A percentile compares a stretch with the other conserved stretches of the same genome.
These are phyloP conservation scores for Hansenula sp. DNA, from an alignment of 1,139 yeast species.

Conservation along the genomic window DNA sequence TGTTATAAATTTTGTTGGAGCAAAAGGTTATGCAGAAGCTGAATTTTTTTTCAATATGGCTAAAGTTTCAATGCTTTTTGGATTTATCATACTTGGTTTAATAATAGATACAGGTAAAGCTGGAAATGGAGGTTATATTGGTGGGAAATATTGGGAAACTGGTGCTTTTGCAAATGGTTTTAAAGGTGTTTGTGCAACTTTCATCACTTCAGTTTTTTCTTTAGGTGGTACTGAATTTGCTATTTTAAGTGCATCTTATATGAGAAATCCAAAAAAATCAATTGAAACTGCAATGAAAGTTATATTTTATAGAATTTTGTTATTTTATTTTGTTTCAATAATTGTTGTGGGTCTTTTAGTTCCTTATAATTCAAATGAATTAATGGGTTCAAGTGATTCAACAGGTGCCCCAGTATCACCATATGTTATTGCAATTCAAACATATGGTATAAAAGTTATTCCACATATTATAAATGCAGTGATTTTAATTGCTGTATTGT, in stretches of 20 bases:
- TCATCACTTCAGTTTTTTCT: constrained; percentile 30
- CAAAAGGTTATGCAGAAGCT: constrained; percentile 64
- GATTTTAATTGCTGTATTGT: constrained; percentile 61
- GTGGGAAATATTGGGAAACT: constrained; percentile 37
- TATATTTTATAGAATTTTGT: constrained; percentile 55
- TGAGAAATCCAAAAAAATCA: constrained; percentile 63
- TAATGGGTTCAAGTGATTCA: constrained; percentile 33
- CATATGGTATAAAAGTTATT: constrained; percentile 56
- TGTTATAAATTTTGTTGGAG: constrained; percentile 53
- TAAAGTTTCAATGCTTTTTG: constrained; percentile 52
- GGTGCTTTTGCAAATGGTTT: constrained; percentile 27
- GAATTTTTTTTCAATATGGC: constrained; percentile 52
- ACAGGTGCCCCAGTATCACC: constrained; percentile 72
- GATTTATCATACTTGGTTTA: constrained; percentile 57
- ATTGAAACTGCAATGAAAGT: constrained; percentile 70
- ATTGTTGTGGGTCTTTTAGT: constrained; percentile 54
- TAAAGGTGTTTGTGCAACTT: constrained; percentile 41
- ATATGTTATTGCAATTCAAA: constrained; percentile 56
- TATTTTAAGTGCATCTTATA: constrained; percentile 74
- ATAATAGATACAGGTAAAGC: constrained; percentile 54
- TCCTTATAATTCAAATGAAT: constrained; percentile 33
- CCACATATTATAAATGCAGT: constrained; percentile 67
- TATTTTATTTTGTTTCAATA: constrained; percentile 66
- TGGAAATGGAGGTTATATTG: constrained; percentile 49
- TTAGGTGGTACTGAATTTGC: constrained; percentile 62